phyloP scores from a whole-genome alignment of 1,284 basidiomycete genomes.

The Coriolopsis trogii region DNA sequence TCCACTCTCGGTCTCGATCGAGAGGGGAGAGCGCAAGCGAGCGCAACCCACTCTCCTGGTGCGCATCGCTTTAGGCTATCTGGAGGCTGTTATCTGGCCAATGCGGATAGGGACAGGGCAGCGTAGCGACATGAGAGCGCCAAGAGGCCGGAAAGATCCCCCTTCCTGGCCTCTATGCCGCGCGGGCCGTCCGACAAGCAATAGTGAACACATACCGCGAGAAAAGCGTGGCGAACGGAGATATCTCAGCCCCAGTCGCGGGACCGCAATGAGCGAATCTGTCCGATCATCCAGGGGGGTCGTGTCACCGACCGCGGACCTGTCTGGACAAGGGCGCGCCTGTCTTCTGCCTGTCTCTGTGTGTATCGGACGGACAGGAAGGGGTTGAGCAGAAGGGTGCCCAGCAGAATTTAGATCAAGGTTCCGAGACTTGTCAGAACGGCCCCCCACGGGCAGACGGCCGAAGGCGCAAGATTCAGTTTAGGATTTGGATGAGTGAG shows the following conservation, averaged over 20 bases:
- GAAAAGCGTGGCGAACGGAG: conserved; percentile 13
- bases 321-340: conserved; percentile 12
- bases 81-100: no score
- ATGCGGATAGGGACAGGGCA: conserved; percentile 1
- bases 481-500: conserved; percentile 25
- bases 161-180: conserved; percentile 9
- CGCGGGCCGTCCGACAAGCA: conserved; percentile 16
- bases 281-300: conserved; percentile 24
- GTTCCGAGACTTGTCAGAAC: conserved; percentile 15
- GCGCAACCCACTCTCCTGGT: conserved; percentile 10
- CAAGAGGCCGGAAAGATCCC: conserved; percentile 11
- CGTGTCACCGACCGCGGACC: conserved; percentile 22
- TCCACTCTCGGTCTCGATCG: conserved; percentile 11
- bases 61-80: conserved; percentile 27
- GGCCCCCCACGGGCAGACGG: conserved; percentile 17
- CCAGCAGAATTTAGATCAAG: conserved; percentile 14
- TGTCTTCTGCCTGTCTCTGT: conserved; percentile 15
- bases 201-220: not conserved
- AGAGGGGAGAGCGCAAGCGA: conserved; percentile 7
- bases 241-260: conserved; percentile 15
- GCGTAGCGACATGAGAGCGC: conserved; percentile 13
- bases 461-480: conserved; percentile 21
- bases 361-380: conserved; percentile 9
- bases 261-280: conserved; percentile 28
- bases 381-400: conserved; percentile 10